Base-by-base conservation (phyloP, 345 rosid genomes). In the Xanthoceras sorbifolium region DNA sequence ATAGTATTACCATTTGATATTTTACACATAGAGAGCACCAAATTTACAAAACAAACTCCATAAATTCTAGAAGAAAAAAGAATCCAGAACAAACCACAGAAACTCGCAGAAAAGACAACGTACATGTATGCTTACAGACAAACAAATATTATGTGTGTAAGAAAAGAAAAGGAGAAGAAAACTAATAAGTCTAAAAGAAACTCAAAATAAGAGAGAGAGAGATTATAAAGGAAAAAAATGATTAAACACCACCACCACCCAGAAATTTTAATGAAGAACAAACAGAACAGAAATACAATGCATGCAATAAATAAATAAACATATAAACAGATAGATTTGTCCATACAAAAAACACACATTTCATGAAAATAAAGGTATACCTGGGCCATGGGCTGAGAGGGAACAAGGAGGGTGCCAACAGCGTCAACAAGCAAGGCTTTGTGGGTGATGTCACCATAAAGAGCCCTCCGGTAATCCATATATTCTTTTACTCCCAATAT, bases 321-420 rank as follows among this genome's bases (percentile, higher is more conserved):
- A 29, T 17, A 11, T n/a, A 62, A 12, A 12, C 18, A 46, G 3
- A 48, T n/a, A 40, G 14, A 10, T 71, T 17, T 3, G 8, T 20
- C 22, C 63, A n/a, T 2, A 2, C 3, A 29, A 70, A 12, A 10
- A 42, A 42, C 46, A 10, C 46, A 42, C 15, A 42, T 42, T 11
- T 10, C 15, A 42, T 10, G 46, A 42, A 10, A 10, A 42, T 42
- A 42, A 9, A 14, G 46, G 10, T 10, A 38, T 32, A 96, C 99
- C 97, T 93, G 93, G 25, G 99, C 99, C 80, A 87, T 96, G 68
- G 99, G 99, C 82, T 92, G 99, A n/a, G 99, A 93, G 29, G 99
- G 99, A 83, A 85, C 85, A 38, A 96, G 74, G 55, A 96, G 97
- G 18, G 99, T 96, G 59, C 99, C 99, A 67, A 84, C 99, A 29